These are phyloP conservation scores for Sclerotinia spermophila DNA, from an alignment of 2,329 filamentous ascomycete species.

Conservation along the genomic window DNA sequence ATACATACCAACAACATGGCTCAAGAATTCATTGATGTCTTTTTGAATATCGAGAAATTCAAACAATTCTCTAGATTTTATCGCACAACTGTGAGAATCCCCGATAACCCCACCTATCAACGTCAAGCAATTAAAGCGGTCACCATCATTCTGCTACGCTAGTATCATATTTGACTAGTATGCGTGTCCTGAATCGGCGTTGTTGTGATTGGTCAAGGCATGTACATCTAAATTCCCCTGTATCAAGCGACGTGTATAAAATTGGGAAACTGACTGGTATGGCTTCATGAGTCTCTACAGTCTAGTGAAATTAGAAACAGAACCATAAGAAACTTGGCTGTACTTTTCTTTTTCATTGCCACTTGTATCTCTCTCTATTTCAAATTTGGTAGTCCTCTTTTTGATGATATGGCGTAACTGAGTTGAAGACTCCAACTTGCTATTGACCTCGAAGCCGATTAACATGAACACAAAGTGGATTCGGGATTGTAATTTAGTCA, in stretches of 20 bases:
- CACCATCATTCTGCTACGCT: neutral
- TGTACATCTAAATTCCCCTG: neutral
- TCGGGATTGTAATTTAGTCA: no score
- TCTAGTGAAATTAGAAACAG: neutral
- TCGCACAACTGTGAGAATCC: neutral
- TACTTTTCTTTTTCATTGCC: no score
- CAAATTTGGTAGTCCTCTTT: neutral
- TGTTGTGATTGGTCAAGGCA: conserved; percentile 8
- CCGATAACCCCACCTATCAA: conserved; percentile 12
- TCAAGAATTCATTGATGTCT: conserved; percentile 17
- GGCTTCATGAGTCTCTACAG: neutral
- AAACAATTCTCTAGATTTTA: conserved; percentile 15
- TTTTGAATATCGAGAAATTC: neutral
- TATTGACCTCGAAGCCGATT: neutral
- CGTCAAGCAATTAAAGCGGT: neutral
- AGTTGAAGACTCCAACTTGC: neutral
- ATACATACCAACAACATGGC: conserved; percentile 17
- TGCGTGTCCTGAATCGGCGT: conserved; percentile 4
- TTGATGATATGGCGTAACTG: neutral
- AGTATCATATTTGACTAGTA: neutral
- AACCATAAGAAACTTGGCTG: no score
- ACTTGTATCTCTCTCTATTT: neutral
- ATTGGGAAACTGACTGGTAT: neutral
- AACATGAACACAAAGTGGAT: neutral
- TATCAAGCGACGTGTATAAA: neutral